These are phyloP conservation scores for Pyropia yezoensis DNA, from an alignment of 23 red algal species.

Conservation along the genomic window DNA sequence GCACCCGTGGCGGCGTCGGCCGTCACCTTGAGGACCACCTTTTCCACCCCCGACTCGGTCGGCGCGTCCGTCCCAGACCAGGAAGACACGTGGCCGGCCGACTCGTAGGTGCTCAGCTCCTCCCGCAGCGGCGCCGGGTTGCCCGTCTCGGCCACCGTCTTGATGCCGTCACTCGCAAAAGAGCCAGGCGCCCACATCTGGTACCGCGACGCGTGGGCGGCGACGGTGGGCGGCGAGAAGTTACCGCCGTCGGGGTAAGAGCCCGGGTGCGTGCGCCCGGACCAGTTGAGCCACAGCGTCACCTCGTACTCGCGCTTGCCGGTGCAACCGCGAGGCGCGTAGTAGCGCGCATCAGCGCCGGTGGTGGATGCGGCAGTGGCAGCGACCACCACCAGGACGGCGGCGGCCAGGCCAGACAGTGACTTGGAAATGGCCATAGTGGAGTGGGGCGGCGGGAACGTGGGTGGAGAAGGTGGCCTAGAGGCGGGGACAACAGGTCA, in stretches of 20 bases:
- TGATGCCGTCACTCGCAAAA: not conserved
- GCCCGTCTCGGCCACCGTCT: constrained; percentile 1
- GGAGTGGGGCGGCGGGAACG: too few species aligned
- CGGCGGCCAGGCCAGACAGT: too few species aligned
- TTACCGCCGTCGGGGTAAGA: not conserved
- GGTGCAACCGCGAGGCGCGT: not conserved
- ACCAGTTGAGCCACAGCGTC: not conserved
- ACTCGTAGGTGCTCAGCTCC: constrained; percentile 1
- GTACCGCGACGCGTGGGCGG: not conserved
- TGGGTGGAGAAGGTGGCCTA: too few species aligned
- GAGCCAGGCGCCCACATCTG: not conserved
- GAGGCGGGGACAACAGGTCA: too few species aligned
- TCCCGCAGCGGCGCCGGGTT: not conserved
- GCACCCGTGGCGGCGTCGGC: not conserved
- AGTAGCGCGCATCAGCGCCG: too few species aligned
- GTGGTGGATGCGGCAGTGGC: too few species aligned
- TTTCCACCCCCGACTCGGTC: not conserved
- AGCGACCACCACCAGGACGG: too few species aligned
- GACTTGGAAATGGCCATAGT: too few species aligned
- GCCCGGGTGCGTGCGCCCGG: not conserved
- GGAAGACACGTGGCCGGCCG: not conserved
- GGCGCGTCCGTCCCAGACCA: not conserved
- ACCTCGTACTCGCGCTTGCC: constrained; percentile 2
- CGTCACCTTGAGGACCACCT: not conserved
- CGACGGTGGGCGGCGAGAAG: not conserved